phyloP scores from a whole-genome alignment of 129 eudicot species.

The Artemisia annua region DNA sequence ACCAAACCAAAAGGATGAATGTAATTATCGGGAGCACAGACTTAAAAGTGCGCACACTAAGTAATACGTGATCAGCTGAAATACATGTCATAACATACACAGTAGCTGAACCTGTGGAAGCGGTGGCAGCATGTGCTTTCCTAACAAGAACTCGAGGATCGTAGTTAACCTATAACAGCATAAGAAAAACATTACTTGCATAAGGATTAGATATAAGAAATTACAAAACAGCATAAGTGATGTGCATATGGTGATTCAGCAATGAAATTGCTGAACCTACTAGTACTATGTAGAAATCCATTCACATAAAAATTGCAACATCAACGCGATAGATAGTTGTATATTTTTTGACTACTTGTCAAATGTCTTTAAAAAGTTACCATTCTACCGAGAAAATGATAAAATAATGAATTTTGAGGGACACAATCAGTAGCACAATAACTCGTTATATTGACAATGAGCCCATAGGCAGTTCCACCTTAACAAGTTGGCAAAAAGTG shows the following conservation, averaged over 20 bases:
- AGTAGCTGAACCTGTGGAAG: conserved; percentile 92
- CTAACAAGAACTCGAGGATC: conserved; percentile 77
- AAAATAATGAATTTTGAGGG: no score
- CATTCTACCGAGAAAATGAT: no score
- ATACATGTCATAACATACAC: conserved; percentile 63
- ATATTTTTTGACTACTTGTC: background rate
- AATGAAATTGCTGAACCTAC: no score
- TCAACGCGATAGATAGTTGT: background rate
- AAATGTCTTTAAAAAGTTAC: background rate
- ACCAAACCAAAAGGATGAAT: conserved; percentile 16
- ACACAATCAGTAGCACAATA: background rate
- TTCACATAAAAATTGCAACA: background rate
- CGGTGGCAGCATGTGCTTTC: conserved; percentile 89
- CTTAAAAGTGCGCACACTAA: conserved; percentile 20
- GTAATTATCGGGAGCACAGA: conserved; percentile 12
- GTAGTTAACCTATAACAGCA: conserved; percentile 52
- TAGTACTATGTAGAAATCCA: no score
- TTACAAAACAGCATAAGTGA: no score
- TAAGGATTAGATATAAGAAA: background rate
- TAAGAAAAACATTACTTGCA: background rate
- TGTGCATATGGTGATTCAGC: no score
- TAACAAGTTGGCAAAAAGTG: background rate
- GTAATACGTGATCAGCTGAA: conserved; percentile 2
- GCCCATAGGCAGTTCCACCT: background rate
- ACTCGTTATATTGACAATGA: background rate